Conservation (phyloP, 2,329 filamentous ascomycete species). For the Lecanicillium sp. region DNA sequence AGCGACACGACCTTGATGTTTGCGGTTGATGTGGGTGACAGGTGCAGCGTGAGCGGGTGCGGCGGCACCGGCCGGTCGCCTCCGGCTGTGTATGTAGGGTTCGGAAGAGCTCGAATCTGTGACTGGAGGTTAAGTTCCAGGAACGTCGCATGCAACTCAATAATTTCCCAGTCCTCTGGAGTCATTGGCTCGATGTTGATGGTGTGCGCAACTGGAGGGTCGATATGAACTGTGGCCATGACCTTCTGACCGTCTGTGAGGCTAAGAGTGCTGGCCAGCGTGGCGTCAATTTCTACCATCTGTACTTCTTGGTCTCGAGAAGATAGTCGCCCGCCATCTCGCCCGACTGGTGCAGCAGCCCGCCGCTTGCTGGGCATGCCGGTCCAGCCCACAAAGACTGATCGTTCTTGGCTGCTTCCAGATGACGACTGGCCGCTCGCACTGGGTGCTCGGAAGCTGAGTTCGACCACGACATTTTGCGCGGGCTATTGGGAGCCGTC, state of each 20-base stretch:
- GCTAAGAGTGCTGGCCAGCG: constrained; percentile 69
- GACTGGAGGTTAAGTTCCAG: constrained; percentile 87
- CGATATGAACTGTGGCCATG: constrained; percentile 65
- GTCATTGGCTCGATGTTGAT: constrained; percentile 96
- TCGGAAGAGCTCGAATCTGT: constrained; percentile 89
- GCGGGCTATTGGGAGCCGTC: constrained; percentile 51
- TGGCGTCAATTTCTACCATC: constrained; percentile 80
- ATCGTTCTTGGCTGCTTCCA: constrained; percentile 48
- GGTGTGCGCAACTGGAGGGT: constrained; percentile 85
- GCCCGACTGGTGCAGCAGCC: constrained; percentile 62
- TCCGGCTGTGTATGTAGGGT: constrained; percentile 58
- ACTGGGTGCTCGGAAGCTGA: constrained; percentile 56
- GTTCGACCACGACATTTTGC: constrained; percentile 93
- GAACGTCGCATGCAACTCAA: constrained; percentile 93
- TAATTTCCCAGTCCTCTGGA: constrained; percentile 96
- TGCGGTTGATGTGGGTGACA: constrained; percentile 91
- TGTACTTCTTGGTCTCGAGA: constrained; percentile 67
- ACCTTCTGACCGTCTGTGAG: constrained; percentile 77
- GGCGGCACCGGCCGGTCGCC: constrained; percentile 44
- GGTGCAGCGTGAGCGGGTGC: constrained; percentile 82
- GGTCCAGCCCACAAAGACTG: constrained; percentile 90
- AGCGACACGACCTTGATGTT: constrained; percentile 82
- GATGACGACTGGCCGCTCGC: constrained; percentile 38
- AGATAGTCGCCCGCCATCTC: constrained; percentile 57
- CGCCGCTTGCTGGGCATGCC: constrained; percentile 93